Percentiles rank a stretch among this genome's conserved stretches.
Conservation (phyloP, 371 early-diverging fungal genomes). For the Batrachochytrium dendrobatidis region DNA sequence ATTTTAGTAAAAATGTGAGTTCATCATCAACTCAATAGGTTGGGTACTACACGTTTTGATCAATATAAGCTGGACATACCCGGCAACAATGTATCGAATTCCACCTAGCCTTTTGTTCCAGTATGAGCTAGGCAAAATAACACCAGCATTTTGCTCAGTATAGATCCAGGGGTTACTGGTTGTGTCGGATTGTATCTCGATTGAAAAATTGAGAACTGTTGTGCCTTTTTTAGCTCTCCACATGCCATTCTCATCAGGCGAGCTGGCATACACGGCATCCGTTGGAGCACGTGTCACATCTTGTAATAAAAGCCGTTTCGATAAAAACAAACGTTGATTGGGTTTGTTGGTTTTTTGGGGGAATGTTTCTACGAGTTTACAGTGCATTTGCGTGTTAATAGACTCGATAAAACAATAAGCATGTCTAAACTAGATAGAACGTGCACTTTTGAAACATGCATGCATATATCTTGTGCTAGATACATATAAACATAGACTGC, state of each 20-base stretch:
- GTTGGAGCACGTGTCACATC: slow-evolving; percentile 20
- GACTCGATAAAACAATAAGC: not conserved
- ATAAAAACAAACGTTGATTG: slow-evolving; percentile 20
- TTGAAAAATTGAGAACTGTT: slow-evolving; percentile 14
- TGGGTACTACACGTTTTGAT: not conserved
- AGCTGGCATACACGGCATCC: slow-evolving; percentile 29
- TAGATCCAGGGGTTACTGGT: not conserved
- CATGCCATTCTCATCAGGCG: slow-evolving; percentile 40
- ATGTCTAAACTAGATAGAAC: not conserved
- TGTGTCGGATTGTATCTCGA: slow-evolving; percentile 4
- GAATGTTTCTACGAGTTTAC: slow-evolving; percentile 5
- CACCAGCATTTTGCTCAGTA: not conserved
- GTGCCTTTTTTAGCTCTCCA: slow-evolving; percentile 23
- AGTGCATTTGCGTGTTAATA: not conserved
- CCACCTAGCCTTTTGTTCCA: slow-evolving; percentile 32
- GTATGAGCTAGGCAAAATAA: slow-evolving; percentile 31
- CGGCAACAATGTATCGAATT: slow-evolving; percentile 30
- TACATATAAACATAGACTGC: not conserved
- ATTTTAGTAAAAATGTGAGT: not conserved
- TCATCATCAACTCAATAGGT: not conserved
- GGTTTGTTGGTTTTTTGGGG: not conserved
- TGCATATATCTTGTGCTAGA: slow-evolving; percentile 4
- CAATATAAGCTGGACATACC: slow-evolving; percentile 18
- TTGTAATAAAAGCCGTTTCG: slow-evolving; percentile 22
- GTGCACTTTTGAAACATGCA: not conserved